Base-by-base conservation (phyloP, 179 eudicot species). In the Monotropa hypopitys region DNA sequence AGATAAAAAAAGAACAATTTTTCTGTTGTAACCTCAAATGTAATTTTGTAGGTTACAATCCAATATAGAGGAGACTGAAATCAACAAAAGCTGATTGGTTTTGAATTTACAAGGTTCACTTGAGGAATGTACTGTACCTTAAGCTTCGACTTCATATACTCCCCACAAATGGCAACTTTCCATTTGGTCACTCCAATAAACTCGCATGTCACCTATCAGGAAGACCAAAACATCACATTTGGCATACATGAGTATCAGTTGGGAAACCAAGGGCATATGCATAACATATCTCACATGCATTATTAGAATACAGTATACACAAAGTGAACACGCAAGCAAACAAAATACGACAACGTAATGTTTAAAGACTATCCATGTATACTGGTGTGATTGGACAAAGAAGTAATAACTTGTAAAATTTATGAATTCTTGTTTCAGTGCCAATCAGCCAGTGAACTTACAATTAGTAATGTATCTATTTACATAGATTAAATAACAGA, bases 141-240 rank as follows among this genome's bases (percentile, higher is more conserved):
- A 73, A 90, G 89, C 83, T 91, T 88, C 77, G 95, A 92, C 85
- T 84, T 92, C 97, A 88, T 94, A 77, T 67, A 94, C 84, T 94
- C 98, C 71, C 98, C 98, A 78, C 97, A 92, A 78, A 94, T 92
- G 67, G 98, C 97, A 86, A 91, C 87, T 87, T 84, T 94, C 97
- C 98, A 94, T 83, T 83, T 88, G 35, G 88, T 94, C 79, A 92
- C 80, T 76, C 87, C 85, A 59, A 94, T 85, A 88, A 88, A 94
- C 83, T 94, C 97, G 73, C 98, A 92, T 53, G 79, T 86, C 67
- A 92, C 82, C 91, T 88, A 75, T 68, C 38, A 80, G 43, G 33
- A 69, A 53, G 61, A 69, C 15, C 20, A 59, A 76, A 75, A 54
- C 42, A 54, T 21, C 35, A 40, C 26, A 71, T 2, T 71, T 35